Percentiles rank a stretch among this genome's conserved stretches.
phyloP scores from a whole-genome alignment of 1,139 yeast species.

The Geotrichum candidum region DNA sequence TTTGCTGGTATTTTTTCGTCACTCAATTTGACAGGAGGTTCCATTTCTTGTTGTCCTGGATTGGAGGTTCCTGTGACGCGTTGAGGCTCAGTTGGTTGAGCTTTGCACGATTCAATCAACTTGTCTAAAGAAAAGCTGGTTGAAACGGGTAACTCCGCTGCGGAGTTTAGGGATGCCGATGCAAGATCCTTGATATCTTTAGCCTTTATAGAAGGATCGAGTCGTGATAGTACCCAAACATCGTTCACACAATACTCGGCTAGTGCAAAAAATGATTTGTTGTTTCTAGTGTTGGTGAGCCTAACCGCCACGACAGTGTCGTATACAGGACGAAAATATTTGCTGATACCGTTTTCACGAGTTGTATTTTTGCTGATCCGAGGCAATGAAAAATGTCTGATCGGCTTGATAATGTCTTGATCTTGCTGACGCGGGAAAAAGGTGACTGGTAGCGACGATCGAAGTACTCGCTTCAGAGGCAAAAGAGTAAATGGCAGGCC shows the following conservation, averaged over 20 bases:
- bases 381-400: neutral
- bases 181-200: conserved; percentile 7
- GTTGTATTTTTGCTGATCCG: neutral
- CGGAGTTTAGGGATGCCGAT: neutral
- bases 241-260: conserved; percentile 7
- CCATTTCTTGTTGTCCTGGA: neutral
- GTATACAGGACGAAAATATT: neutral
- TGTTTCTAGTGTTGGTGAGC: neutral
- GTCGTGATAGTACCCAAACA: conserved; percentile 6
- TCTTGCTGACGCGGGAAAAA: conserved; percentile 2
- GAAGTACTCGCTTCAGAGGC: conserved; percentile 11
- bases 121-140: neutral
- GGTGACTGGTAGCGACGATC: conserved; percentile 7
- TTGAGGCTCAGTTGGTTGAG: neutral
- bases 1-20: neutral
- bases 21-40: neutral
- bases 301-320: conserved; percentile 10
- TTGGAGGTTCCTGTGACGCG: neutral
- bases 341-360: neutral
- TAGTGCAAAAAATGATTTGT: conserved; percentile 5
- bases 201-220: conserved; percentile 8
- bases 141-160: neutral
- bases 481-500: conserved; percentile 3
- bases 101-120: neutral
- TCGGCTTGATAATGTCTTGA: neutral